phyloP scores from a whole-genome alignment of 2,329 filamentous ascomycete genomes.

The Alternaria sp. region DNA sequence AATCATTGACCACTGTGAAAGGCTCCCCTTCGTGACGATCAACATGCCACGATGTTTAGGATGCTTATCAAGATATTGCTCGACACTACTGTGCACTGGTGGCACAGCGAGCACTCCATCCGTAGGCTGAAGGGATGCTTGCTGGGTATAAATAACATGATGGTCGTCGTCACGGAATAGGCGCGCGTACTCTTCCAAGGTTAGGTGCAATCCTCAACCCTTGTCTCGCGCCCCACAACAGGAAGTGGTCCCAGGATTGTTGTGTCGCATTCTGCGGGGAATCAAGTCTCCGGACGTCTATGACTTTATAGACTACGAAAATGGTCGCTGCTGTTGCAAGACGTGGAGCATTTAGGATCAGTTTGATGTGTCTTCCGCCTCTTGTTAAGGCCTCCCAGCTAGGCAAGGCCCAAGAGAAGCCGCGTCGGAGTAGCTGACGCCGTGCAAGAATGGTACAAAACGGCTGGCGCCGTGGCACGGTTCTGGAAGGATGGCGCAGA shows the following conservation, averaged over 20 bases:
- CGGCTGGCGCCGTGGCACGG: slow-evolving; percentile 16
- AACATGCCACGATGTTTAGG: neutral
- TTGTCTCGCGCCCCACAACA: slow-evolving; percentile 26
- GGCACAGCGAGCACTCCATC: slow-evolving; percentile 5
- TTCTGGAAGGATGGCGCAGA: slow-evolving; percentile 15
- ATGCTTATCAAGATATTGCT: neutral
- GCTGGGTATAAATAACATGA: neutral
- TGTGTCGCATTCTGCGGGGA: slow-evolving; percentile 33
- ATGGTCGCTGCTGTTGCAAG: neutral
- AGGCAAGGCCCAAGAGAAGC: slow-evolving; percentile 1
- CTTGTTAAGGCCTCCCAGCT: neutral
- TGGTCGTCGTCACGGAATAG: slow-evolving; percentile 11
- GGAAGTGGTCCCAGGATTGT: slow-evolving; percentile 23
- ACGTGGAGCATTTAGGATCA: neutral
- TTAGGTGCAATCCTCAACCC: slow-evolving; percentile 13
- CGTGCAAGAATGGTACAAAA: slow-evolving; percentile 9
- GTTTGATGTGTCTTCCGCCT: neutral
- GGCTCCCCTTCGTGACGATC: neutral
- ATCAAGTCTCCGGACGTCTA: slow-evolving; percentile 27
- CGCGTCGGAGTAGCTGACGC: neutral
- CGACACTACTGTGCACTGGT: neutral
- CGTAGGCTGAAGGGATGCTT: neutral
- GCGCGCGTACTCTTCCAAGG: neutral
- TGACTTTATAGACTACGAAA: neutral
- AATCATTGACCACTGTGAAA: neutral